phyloP scores from a whole-genome alignment of 257 asterid species.

The Haberlea rhodopensis region DNA sequence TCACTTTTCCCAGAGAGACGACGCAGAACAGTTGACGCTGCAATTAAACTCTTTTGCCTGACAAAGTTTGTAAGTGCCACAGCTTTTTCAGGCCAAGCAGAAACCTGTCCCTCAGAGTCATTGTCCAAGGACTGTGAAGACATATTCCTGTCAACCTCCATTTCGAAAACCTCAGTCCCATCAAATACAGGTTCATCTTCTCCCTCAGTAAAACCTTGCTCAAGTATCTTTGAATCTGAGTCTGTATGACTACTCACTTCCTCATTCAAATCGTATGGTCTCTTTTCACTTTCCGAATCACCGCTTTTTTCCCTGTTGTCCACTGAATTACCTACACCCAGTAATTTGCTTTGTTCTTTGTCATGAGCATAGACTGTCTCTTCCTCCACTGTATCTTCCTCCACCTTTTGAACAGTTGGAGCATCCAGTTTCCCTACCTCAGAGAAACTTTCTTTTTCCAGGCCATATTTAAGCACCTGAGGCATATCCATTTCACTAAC shows the following conservation, averaged over 20 bases:
- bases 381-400: constrained; percentile 29
- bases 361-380: constrained; percentile 29
- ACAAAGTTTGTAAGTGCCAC: constrained; percentile 63
- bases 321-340: constrained; percentile 18
- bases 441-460: constrained; percentile 22
- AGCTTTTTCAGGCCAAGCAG: constrained; percentile 85
- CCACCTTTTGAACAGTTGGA: constrained; percentile 25
- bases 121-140: constrained; percentile 32
- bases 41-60: constrained; percentile 68
- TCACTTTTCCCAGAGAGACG: constrained; percentile 72
- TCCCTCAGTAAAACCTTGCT: constrained; percentile 40
- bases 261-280: constrained; percentile 20
- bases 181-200: constrained; percentile 68
- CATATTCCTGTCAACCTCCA: constrained; percentile 43
- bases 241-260: constrained; percentile 11
- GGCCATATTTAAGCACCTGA: constrained; percentile 22
- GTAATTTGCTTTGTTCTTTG: constrained; percentile 27
- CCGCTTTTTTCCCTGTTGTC: constrained; percentile 28
- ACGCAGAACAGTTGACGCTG: constrained; percentile 65
- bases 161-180: constrained; percentile 60
- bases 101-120: constrained; percentile 45
- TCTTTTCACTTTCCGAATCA: constrained; percentile 30
- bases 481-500: constrained; percentile 15
- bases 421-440: constrained; percentile 30
- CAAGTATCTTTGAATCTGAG: constrained; percentile 30